Evolutionary conservation across 257 asterid genomes (phyloP), one percentile per base, ranked within the genome.

Genomic region (Marsdenia floribunda): DNA sequence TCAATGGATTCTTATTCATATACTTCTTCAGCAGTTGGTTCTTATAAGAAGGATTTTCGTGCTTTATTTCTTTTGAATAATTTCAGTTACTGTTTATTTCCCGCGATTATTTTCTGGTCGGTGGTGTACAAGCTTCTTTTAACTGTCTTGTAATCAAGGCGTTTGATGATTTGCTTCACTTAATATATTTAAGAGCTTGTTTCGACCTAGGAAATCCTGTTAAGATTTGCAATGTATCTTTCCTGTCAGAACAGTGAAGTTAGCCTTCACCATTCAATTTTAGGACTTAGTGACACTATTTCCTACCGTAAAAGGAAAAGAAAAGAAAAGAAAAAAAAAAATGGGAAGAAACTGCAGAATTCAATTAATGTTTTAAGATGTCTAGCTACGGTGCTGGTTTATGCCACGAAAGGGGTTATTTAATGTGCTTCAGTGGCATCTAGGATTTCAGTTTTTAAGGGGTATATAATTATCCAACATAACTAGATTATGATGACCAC

Each of bases 371-470:
- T 64, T 21, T 38, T 6, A 37, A 5, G 53, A 53, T 24, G 63
- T 21, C 18, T 44, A 63, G 24, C 50, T 63, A 22, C 72, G 10
- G 10, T 2, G 42, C 4, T 37, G n/a, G 33, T 16, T 63, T 65
- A 33, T 64, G 78, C 57, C 26, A 75, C 15, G 13, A 38, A 75
- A 75, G 33, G 55, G 49, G 49, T 60, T 24, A 24, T 60, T 60
- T 49, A 74, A 8, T 35, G 7, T 63, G 21, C 35, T 47, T 33
- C 67, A 37, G 26, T 50, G 73, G 60, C 55, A n/a, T 49, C 14
- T 18, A 52, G 35, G 46, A 5, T 74, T 26, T 2, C n/a, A 3
- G 50, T 24, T 55, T 14, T 55, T 21, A 55, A 14, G 33, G 22
- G 26, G 26, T 44, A 26, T 46, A 15, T 26, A 68, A 47, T 29